Evolutionary conservation across 2,329 filamentous ascomycete genomes (phyloP).

Genomic region (Trichoderma breve): DNA sequence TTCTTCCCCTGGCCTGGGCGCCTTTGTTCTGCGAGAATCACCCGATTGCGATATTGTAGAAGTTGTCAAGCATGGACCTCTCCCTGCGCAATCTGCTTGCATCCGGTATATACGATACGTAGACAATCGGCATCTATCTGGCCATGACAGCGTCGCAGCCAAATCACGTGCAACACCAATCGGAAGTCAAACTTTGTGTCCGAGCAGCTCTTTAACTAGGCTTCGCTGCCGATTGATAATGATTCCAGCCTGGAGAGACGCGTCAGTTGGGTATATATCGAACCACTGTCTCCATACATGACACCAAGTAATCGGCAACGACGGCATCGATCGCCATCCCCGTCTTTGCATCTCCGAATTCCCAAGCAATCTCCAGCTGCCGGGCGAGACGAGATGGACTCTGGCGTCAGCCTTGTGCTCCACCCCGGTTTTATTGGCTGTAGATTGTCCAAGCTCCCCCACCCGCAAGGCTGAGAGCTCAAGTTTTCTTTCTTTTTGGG

Average conservation of each 20-base stretch:
- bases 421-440: constrained; percentile 4
- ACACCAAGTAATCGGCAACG: neutral
- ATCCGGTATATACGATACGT: neutral
- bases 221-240: neutral
- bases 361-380: neutral
- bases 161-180: neutral
- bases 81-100: neutral
- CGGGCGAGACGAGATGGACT: neutral
- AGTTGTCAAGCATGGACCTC: neutral
- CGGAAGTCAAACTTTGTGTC: neutral
- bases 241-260: neutral
- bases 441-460: neutral
- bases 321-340: neutral
- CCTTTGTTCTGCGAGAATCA: neutral
- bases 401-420: constrained; percentile 13
- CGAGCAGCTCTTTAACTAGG: neutral
- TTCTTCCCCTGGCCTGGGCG: neutral
- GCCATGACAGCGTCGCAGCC: neutral
- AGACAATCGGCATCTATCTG: neutral
- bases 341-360: neutral
- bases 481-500: constrained; percentile 25
- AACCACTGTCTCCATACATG: neutral
- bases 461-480: constrained; percentile 27
- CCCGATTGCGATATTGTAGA: neutral
- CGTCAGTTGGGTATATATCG: neutral